Evolutionary conservation across 805 yeast genomes (phyloP).

Genomic region (Zygosaccharomyces lentus): DNA sequence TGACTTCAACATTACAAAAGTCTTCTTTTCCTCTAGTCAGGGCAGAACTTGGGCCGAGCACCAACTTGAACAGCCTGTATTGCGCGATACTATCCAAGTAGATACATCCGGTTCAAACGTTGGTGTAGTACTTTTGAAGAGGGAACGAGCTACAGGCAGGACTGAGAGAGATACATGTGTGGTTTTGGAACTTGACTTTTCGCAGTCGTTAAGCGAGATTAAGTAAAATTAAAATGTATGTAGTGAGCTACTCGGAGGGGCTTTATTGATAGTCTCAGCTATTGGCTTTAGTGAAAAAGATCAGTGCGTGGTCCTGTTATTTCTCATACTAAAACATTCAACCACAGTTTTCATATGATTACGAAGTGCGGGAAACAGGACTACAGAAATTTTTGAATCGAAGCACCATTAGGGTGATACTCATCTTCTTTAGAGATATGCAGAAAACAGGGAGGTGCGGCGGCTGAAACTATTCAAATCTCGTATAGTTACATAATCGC

Average conservation of each 20-base stretch:
- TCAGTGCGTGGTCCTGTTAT: background rate
- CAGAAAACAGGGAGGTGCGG: background rate
- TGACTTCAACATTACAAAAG: slow-evolving; percentile 12
- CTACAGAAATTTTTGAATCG: background rate
- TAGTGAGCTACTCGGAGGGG: background rate
- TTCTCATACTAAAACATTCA: background rate
- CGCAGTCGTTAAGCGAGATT: background rate
- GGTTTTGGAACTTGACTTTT: background rate
- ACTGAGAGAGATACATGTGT: background rate
- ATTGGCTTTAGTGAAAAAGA: background rate
- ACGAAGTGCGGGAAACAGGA: background rate
- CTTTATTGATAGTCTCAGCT: background rate
- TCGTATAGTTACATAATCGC: background rate
- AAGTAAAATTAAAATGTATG: background rate
- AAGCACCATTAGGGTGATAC: background rate
- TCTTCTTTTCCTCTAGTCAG: slow-evolving; percentile 62
- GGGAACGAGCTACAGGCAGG: slow-evolving; percentile 8
- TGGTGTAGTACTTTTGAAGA: slow-evolving; percentile 30
- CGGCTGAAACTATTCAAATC: background rate
- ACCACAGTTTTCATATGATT: background rate
- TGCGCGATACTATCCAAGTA: slow-evolving; percentile 49
- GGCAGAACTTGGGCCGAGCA: slow-evolving; percentile 60
- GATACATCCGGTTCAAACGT: slow-evolving; percentile 68
- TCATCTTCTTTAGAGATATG: background rate
- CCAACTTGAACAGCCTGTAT: slow-evolving; percentile 42